phyloP scores from a whole-genome alignment of 257 asterid genomes.

The Gentiana straminea region DNA sequence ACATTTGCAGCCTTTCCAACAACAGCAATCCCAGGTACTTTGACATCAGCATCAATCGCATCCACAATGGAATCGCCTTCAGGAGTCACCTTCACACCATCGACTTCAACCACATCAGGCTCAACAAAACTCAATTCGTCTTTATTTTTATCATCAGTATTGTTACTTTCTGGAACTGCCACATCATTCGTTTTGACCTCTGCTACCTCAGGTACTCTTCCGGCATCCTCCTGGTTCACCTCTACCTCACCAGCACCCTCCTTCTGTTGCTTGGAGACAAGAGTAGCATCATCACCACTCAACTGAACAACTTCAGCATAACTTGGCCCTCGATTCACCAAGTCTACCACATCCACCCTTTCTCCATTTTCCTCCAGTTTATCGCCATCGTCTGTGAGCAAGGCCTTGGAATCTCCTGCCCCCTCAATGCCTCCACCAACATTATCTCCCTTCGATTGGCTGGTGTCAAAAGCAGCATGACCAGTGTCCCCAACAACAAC shows the following conservation, averaged over 20 bases:
- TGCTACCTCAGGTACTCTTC: conserved; percentile 2
- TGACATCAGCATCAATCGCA: conserved; percentile 27
- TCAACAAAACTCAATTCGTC: conserved; percentile 6
- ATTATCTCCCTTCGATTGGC: conserved; percentile 6
- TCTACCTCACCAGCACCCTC: no score
- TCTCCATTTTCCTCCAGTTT: conserved; percentile 4
- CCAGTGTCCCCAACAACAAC: conserved; percentile 6
- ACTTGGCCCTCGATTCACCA: no score
- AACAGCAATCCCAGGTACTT: conserved; percentile 23
- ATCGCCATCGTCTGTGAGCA: not conserved
- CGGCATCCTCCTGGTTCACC: no score
- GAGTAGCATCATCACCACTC: no score
- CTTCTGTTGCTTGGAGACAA: no score
- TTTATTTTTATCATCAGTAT: not conserved
- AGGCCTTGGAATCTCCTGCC: conserved; percentile 5
- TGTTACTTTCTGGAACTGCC: not conserved
- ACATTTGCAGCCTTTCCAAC: conserved; percentile 26
- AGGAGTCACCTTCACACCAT: conserved; percentile 14
- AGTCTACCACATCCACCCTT: conserved; percentile 7
- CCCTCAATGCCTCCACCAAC: conserved; percentile 10
- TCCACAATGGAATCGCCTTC: conserved; percentile 39
- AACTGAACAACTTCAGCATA: no score
- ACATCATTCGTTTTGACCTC: conserved; percentile 14
- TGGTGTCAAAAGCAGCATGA: conserved; percentile 2
- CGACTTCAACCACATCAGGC: conserved; percentile 13